Evolutionary conservation across 2,329 filamentous ascomycete species (phyloP), one percentile per base, ranked within the genome.

Genomic region (Phoma herbarum): DNA sequence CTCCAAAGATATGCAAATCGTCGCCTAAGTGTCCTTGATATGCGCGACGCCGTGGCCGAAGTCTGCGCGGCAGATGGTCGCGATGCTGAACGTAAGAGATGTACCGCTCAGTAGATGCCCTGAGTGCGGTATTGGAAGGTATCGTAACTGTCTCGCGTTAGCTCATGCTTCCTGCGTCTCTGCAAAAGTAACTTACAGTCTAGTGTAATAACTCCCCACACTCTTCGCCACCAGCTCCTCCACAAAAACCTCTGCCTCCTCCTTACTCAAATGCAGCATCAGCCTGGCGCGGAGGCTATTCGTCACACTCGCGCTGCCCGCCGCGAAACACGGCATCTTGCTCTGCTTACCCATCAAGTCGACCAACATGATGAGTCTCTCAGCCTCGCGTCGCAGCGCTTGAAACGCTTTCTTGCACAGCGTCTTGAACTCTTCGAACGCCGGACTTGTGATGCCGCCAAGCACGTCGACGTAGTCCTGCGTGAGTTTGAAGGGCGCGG

Each of bases 121-220:
- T 94, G 91, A 33, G 91, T 93, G 72, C 91, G 87, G 79, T 94
- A 94, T 81, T 94, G 91, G 81, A 93, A 94, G 62, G 90, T 92
- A 78, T 93, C 90, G 72, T 93, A 92, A 78, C 90, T 92, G 61
- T 4, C 9, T 2, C 14, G 3, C 22, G 41, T 43, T 26, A 43
- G 41, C 20, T 16, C 1, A 10, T 1, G 4, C 10, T 35, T n/a
- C 1, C 11, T 14, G 29, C 29, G 12, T 31, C 29, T 2, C 26
- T 28, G 2, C 4, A 28, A 28, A 5, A 16, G 14, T 5, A 12
- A 75, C 90, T 83, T 80, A 93, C 88, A 93, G 84, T 81, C 91
- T 86, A 74, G 91, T 94, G 76, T 93, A 94, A 79, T 95, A 95
- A 77, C 91, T 94, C 62, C 91, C 91, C 67, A 91, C 84, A 64